Conservation (phyloP, 306 rosid genomes). For the Crotalaria pallida region DNA sequence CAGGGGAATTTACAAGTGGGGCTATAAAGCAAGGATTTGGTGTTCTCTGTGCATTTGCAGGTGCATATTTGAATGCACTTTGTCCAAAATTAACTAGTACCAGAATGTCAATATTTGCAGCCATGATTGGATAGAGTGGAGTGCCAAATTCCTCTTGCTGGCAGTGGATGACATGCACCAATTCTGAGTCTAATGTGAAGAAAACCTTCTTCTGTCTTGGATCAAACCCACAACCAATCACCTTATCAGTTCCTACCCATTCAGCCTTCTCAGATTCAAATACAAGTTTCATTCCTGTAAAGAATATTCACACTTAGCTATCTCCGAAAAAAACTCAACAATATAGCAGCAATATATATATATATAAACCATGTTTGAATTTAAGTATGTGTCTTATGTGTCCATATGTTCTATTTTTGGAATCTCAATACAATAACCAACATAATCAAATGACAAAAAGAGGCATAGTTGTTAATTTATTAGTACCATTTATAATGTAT, state of each 20-base stretch:
- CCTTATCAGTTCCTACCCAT: conserved; percentile 71
- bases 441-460: background rate
- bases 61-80: conserved; percentile 63
- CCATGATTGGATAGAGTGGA: conserved; percentile 73
- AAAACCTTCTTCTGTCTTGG: conserved; percentile 83
- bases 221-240: conserved; percentile 91
- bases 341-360: background rate
- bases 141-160: conserved; percentile 67
- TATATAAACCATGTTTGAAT: background rate
- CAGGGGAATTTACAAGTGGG: conserved; percentile 41
- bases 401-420: background rate
- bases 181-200: conserved; percentile 83
- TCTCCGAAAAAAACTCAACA: background rate
- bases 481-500: background rate
- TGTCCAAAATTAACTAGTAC: conserved; percentile 84
- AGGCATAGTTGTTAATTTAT: background rate
- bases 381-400: background rate
- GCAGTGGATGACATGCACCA: conserved; percentile 68
- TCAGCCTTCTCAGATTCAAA: conserved; percentile 61
- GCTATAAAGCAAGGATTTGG: conserved; percentile 80
- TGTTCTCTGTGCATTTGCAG: conserved; percentile 81
- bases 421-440: background rate
- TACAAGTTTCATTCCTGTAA: conserved; percentile 69
- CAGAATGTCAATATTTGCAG: conserved; percentile 50
- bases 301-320: background rate